Base-by-base conservation (phyloP, 495 filamentous ascomycete species). In the Amphirosellinia nigrospora region DNA sequence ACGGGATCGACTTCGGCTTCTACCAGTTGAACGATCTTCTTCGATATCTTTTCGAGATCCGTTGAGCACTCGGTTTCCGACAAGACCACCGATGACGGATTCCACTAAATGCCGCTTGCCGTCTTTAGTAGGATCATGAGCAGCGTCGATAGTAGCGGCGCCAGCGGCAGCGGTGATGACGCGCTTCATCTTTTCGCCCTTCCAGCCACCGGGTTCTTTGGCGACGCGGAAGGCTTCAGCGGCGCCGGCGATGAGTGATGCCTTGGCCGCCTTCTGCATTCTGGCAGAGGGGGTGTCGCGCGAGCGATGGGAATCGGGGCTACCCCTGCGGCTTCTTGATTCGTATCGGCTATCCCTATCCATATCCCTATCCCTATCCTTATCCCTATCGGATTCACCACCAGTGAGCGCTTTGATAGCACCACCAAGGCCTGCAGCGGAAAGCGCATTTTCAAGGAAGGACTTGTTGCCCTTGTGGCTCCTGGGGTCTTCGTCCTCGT, bases 171-270 rank as follows among this genome's bases (percentile, higher is more conserved):
- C 94, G 30, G 94, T 97, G 23, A 96, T 85, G 70, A 97, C 88
- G 45, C 94, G 91, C 79, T 92, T 93, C 67, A 93, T 93, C 79
- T 97, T 97, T 38, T 90, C 89, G 55, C 94, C 94, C 41, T 86
- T 90, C 92, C 93, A 96, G 23, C 88, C 86, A 59, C 94, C 94
- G 0, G 92, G 91, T 58, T 93, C 90, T 73, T 96, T 96, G 76
- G 93, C 92, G 45, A 90, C 86, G 43, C 92, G 89, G 86, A 96
- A 96, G 34, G 94, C 94, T 82, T 97, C 93, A 28, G 92, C 88
- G 11, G 93, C 94, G 69, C 93, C 94, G 63, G 94, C 93, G 45
- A 94, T 86, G 46, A 97, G 80, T 8, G 94, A 95, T 23, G 94
- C 93, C 79, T 92, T 92, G 73, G 93, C 92, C 48, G 94, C 94